Percentiles rank a stretch among this genome's conserved stretches.
phyloP scores from a whole-genome alignment of 345 rosid species.

The Lumnitzera littorea region DNA sequence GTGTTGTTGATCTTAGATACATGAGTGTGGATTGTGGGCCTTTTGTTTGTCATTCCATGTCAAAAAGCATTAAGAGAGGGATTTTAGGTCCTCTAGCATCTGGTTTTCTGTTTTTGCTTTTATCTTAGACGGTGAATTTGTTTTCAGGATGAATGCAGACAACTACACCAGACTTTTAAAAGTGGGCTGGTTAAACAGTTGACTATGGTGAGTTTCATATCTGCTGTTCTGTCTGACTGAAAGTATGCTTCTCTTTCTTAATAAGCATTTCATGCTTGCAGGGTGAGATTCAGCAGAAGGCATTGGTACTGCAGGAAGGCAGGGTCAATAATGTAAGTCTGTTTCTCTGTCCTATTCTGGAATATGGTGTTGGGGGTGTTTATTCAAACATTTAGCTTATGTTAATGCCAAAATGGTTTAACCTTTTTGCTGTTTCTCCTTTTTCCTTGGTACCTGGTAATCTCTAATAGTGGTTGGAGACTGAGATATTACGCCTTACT shows the following conservation, averaged over 20 bases:
- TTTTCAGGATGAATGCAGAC: conserved; percentile 79
- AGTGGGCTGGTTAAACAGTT: conserved; percentile 57
- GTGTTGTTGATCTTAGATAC: too few species aligned
- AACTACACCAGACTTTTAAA: conserved; percentile 55
- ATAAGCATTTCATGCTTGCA: conserved; percentile 21
- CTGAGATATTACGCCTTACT: conserved; percentile 52
- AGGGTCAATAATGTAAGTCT: conserved; percentile 61
- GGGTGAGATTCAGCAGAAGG: conserved; percentile 78
- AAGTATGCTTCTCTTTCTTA: background rate
- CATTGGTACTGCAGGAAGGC: conserved; percentile 49
- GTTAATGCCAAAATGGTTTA: too few species aligned
- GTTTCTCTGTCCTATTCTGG: background rate
- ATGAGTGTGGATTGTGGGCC: too few species aligned
- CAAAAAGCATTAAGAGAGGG: too few species aligned
- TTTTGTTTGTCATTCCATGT: too few species aligned
- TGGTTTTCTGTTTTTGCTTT: background rate
- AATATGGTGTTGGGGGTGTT: conserved; percentile 1
- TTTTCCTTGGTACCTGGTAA: conserved; percentile 7
- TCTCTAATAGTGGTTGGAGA: conserved; percentile 50
- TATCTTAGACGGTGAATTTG: conserved; percentile 1
- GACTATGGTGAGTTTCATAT: conserved; percentile 52
- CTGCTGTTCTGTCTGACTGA: conserved; percentile 2
- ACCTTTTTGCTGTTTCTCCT: background rate
- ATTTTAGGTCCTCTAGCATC: too few species aligned
- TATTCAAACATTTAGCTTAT: background rate